These are phyloP conservation scores for Blastocystis sp. DNA, from an alignment of 352 stramenopile species.

Conservation along the genomic window DNA sequence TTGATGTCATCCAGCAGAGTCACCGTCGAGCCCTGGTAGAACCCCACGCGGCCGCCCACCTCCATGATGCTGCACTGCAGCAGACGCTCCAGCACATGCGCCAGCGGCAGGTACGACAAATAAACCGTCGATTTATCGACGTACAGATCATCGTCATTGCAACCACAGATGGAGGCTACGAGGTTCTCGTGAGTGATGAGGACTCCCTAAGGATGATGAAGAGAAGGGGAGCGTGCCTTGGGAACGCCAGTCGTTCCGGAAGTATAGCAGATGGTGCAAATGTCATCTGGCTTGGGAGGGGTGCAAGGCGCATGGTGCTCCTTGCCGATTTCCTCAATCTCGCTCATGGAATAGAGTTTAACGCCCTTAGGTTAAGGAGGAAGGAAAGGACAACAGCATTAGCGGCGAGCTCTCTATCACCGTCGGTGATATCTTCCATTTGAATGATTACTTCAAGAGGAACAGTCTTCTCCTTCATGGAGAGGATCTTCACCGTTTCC, in stretches of 20 bases:
- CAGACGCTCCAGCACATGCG: constrained; percentile 70
- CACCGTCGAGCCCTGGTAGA: constrained; percentile 52
- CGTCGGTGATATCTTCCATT: constrained; percentile 62
- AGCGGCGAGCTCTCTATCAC: constrained; percentile 11
- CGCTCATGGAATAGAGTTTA: constrained; percentile 46
- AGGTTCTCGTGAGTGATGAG: constrained; percentile 77
- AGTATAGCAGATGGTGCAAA: constrained; percentile 81
- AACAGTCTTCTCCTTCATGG: constrained; percentile 25
- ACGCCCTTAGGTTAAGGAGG: neutral
- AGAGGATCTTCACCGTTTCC: constrained; percentile 45
- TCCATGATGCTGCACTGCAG: constrained; percentile 62
- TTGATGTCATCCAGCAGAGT: constrained; percentile 50
- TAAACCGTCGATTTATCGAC: constrained; percentile 1
- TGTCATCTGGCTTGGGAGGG: constrained; percentile 72
- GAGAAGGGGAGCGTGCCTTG: constrained; percentile 71
- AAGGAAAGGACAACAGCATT: constrained; percentile 4
- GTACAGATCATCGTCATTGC: neutral
- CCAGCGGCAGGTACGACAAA: constrained; percentile 52
- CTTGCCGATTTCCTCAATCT: constrained; percentile 64
- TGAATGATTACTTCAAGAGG: constrained; percentile 46
- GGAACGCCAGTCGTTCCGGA: constrained; percentile 80
- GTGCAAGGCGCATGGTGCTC: constrained; percentile 23
- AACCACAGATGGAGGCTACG: constrained; percentile 6
- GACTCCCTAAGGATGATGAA: constrained; percentile 71
- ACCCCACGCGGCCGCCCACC: constrained; percentile 30